Evolutionary conservation across 495 filamentous ascomycete genomes (phyloP).

Genomic region (Acidiella bohemica): DNA sequence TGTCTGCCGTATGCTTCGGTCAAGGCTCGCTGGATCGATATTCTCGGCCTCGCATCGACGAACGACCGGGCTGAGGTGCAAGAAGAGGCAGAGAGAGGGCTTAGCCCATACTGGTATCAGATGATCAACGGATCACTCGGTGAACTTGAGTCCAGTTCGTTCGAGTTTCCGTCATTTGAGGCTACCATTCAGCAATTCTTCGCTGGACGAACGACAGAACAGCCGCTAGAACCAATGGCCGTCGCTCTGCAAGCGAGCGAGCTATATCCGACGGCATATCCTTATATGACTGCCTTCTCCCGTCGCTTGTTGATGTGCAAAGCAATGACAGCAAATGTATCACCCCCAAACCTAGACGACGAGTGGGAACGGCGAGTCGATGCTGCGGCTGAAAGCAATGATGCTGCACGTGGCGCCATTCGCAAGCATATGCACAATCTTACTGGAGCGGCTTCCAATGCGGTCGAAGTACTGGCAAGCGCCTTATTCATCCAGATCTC

Average conservation of each 20-base stretch:
- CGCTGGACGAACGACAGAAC: neutral
- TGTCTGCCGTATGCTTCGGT: conserved; percentile 70
- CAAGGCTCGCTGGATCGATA: conserved; percentile 72
- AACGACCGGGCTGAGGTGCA: conserved; percentile 64
- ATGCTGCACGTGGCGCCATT: conserved; percentile 44
- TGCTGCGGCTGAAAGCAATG: conserved; percentile 50
- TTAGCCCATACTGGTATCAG: conserved; percentile 67
- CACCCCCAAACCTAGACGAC: conserved; percentile 45
- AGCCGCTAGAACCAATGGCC: conserved; percentile 1
- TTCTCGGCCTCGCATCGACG: conserved; percentile 57
- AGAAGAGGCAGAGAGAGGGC: conserved; percentile 81
- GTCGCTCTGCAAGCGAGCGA: neutral
- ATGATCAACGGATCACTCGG: conserved; percentile 41
- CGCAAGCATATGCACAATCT: conserved; percentile 22
- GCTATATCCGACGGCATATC: conserved; percentile 1
- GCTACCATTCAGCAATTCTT: conserved; percentile 15
- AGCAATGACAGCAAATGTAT: conserved; percentile 42
- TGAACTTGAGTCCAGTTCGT: conserved; percentile 25
- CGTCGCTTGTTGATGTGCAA: conserved; percentile 61
- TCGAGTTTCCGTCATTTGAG: conserved; percentile 30
- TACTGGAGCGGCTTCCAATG: neutral
- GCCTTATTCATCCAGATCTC: conserved; percentile 20
- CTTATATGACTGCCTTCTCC: conserved; percentile 13
- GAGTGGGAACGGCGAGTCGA: conserved; percentile 80
- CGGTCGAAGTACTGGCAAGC: conserved; percentile 19